phyloP scores from a whole-genome alignment of 2,329 filamentous ascomycete species.

The Penicillium sp. region DNA sequence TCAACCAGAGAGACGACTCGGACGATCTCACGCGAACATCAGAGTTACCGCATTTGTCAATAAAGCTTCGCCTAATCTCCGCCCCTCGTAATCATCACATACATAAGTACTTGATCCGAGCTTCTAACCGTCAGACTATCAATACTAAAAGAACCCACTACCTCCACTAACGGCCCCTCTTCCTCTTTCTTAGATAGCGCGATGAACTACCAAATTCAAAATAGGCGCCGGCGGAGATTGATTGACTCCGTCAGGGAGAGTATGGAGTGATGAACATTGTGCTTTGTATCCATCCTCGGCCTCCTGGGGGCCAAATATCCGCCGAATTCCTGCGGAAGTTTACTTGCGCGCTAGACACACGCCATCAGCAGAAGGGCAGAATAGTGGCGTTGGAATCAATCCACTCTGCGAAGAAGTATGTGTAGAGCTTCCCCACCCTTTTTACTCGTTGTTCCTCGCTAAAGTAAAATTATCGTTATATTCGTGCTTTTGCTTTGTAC shows the following conservation, averaged over 20 bases:
- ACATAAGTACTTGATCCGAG: too few relatives aligned
- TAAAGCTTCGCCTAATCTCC: not conserved
- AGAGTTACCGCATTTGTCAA: not conserved
- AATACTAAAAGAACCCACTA: constrained; percentile 4
- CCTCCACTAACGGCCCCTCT: not conserved
- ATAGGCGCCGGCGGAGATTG: not conserved
- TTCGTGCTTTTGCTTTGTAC: too few relatives aligned
- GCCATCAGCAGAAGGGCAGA: not conserved
- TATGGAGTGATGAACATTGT: too few relatives aligned
- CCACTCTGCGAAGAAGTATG: not conserved
- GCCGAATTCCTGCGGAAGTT: not conserved
- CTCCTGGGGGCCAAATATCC: not conserved
- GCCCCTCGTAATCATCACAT: too few relatives aligned
- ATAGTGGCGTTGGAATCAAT: not conserved
- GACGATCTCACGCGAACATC: not conserved
- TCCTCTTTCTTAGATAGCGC: not conserved
- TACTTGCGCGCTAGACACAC: constrained; percentile 1
- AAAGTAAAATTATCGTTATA: not conserved
- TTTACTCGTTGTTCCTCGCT: not conserved
- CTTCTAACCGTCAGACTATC: constrained; percentile 12
- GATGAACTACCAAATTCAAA: not conserved
- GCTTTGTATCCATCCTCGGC: not conserved
- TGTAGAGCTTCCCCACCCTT: not conserved
- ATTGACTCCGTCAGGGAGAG: not conserved
- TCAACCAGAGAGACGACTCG: too few relatives aligned